Evolutionary conservation across 805 yeast species (phyloP).

Genomic region (Barnettozyma vustinii): DNA sequence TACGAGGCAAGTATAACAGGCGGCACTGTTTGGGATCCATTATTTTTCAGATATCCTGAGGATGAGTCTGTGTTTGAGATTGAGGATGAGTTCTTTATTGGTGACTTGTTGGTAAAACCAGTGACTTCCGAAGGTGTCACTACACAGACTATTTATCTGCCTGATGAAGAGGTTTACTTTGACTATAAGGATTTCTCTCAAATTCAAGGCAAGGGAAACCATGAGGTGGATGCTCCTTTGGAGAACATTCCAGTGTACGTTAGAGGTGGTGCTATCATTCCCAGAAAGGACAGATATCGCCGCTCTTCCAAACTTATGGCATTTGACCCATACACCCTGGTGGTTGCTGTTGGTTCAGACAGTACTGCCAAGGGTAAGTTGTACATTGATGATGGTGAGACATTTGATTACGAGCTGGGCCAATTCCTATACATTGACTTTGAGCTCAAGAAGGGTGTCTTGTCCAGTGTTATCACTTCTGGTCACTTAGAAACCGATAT

Average conservation of each 20-base stretch:
- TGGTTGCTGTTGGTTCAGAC: constrained; percentile 47
- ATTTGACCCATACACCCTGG: constrained; percentile 74
- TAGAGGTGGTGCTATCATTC: constrained; percentile 73
- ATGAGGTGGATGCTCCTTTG: constrained; percentile 40
- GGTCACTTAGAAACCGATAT: constrained; percentile 22
- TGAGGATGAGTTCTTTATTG: constrained; percentile 82
- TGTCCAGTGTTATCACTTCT: constrained; percentile 27
- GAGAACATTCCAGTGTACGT: constrained; percentile 64
- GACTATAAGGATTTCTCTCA: constrained; percentile 39
- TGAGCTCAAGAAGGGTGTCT: constrained; percentile 28
- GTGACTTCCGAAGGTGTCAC: constrained; percentile 51
- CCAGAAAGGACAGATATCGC: constrained; percentile 68
- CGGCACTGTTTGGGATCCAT: constrained; percentile 64
- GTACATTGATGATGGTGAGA: constrained; percentile 83
- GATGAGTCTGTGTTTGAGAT: constrained; percentile 45
- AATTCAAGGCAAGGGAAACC: constrained; percentile 34
- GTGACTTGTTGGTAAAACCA: constrained; percentile 79
- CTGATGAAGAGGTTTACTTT: constrained; percentile 50
- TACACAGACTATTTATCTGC: constrained; percentile 30
- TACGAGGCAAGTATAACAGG: constrained; percentile 57
- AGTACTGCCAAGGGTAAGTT: constrained; percentile 53
- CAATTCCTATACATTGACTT: constrained; percentile 44
- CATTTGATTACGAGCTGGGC: constrained; percentile 50
- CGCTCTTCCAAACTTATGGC: constrained; percentile 73
- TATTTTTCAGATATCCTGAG: constrained; percentile 52